A percentile compares a stretch with the other conserved stretches of the same genome.
Evolutionary conservation across 768 basidiomycete species (phyloP).

Genomic region (Galerina sulciceps): DNA sequence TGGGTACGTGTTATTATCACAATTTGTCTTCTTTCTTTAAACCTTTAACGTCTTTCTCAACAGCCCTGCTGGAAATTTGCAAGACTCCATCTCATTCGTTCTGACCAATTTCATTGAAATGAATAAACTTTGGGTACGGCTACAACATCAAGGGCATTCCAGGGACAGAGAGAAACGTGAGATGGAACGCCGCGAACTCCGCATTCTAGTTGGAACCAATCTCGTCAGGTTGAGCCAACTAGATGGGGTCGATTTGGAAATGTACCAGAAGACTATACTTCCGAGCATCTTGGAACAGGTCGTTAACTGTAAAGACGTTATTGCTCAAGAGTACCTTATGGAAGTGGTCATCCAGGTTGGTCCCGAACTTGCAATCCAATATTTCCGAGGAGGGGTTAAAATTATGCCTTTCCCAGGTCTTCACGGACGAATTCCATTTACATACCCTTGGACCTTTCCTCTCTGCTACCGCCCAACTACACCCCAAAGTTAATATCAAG

Average conservation of each 20-base stretch:
- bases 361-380: background rate
- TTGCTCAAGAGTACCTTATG: conserved; percentile 99
- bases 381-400: background rate
- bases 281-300: conserved; percentile 96
- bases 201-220: conserved; percentile 97
- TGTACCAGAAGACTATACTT: conserved; percentile 86
- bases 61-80: conserved; percentile 86
- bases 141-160: conserved; percentile 97
- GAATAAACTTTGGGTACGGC: conserved; percentile 99
- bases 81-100: conserved; percentile 95
- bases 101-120: conserved; percentile 99
- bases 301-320: conserved; percentile 97
- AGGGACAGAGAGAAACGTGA: conserved; percentile 97
- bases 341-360: conserved; percentile 97
- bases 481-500: conserved; percentile 99
- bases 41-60: conserved; percentile 1
- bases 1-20: conserved; percentile 58
- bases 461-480: conserved; percentile 92
- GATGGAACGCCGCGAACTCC: conserved; percentile 91
- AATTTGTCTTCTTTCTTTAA: background rate
- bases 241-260: conserved; percentile 93
- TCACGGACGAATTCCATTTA: conserved; percentile 98
- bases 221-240: conserved; percentile 94
- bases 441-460: conserved; percentile 96
- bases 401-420: conserved; percentile 62